A percentile compares a stretch with the other conserved stretches of the same genome.
phyloP scores from a whole-genome alignment of 495 filamentous ascomycete genomes.

The Aspergillus sclerotiicarbonarius region DNA sequence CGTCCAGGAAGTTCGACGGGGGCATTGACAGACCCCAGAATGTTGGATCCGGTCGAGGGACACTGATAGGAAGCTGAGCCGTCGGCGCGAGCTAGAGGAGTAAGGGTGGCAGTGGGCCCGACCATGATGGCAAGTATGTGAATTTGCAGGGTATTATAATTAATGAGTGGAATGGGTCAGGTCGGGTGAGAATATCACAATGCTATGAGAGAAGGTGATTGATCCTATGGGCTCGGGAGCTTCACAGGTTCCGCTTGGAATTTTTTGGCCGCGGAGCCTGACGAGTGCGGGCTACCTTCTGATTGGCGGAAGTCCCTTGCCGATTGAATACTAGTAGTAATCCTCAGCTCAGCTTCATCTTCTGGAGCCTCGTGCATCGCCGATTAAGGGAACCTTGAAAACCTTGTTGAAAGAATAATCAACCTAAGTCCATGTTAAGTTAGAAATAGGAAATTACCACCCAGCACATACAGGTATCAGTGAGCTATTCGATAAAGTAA shows the following conservation, averaged over 20 bases:
- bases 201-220: background rate
- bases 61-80: constrained; percentile 81
- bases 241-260: constrained; percentile 13
- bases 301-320: constrained; percentile 19
- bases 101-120: constrained; percentile 35
- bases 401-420: too few relatives aligned
- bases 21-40: constrained; percentile 84
- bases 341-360: background rate
- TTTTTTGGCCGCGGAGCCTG: constrained; percentile 16
- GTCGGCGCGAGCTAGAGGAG: constrained; percentile 69
- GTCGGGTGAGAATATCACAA: background rate
- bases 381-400: too few relatives aligned
- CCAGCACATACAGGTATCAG: too few relatives aligned
- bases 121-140: constrained; percentile 29
- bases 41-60: constrained; percentile 67
- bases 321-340: constrained; percentile 10
- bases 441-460: background rate
- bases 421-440: too few relatives aligned
- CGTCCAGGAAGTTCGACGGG: constrained; percentile 83
- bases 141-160: background rate
- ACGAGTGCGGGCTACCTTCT: constrained; percentile 15
- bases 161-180: background rate
- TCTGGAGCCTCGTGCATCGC: too few relatives aligned
- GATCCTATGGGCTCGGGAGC: background rate
- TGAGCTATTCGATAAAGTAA: too few relatives aligned